Evolutionary conservation across 2,329 filamentous ascomycete species (phyloP).

Genomic region (Nothophaeocryptopus gaeumannii): DNA sequence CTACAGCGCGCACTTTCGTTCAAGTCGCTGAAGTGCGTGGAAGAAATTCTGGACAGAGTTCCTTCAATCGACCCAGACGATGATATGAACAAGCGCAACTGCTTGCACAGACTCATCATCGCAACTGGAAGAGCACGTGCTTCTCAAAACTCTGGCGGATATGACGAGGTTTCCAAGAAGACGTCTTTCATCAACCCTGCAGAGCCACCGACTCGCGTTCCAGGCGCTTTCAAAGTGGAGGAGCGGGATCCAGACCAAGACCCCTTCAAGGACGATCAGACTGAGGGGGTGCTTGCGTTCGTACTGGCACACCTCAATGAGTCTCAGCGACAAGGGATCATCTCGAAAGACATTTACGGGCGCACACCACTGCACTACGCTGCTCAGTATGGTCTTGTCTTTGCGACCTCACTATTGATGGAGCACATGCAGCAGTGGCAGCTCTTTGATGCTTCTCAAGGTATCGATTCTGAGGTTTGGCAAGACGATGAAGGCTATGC

Average conservation of each 20-base stretch:
- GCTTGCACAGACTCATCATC: slow-evolving; percentile 87
- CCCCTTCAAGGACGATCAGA: slow-evolving; percentile 67
- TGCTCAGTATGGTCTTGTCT: slow-evolving; percentile 88
- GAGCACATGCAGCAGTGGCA: slow-evolving; percentile 85
- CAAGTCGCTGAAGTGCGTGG: slow-evolving; percentile 66
- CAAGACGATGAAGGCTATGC: slow-evolving; percentile 90
- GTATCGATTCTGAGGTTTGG: slow-evolving; percentile 84
- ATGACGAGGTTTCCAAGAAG: slow-evolving; percentile 50
- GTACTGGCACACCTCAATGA: slow-evolving; percentile 66
- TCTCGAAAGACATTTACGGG: slow-evolving; percentile 71
- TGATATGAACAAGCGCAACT: slow-evolving; percentile 92
- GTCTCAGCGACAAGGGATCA: slow-evolving; percentile 65
- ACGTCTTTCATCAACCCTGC: slow-evolving; percentile 78
- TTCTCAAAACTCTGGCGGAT: slow-evolving; percentile 40
- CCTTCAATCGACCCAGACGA: slow-evolving; percentile 77
- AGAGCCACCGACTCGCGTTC: slow-evolving; percentile 62
- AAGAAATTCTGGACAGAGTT: slow-evolving; percentile 66
- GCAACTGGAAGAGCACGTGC: slow-evolving; percentile 76
- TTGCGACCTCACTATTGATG: slow-evolving; percentile 85
- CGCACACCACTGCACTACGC: slow-evolving; percentile 88
- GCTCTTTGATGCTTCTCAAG: slow-evolving; percentile 77
- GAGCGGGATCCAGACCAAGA: slow-evolving; percentile 61
- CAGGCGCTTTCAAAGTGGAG: slow-evolving; percentile 61
- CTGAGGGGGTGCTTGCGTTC: slow-evolving; percentile 64
- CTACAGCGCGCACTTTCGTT: slow-evolving; percentile 73